These are phyloP conservation scores for Purshia tridentata DNA, from an alignment of 306 rosid genomes.

Conservation along the genomic window DNA sequence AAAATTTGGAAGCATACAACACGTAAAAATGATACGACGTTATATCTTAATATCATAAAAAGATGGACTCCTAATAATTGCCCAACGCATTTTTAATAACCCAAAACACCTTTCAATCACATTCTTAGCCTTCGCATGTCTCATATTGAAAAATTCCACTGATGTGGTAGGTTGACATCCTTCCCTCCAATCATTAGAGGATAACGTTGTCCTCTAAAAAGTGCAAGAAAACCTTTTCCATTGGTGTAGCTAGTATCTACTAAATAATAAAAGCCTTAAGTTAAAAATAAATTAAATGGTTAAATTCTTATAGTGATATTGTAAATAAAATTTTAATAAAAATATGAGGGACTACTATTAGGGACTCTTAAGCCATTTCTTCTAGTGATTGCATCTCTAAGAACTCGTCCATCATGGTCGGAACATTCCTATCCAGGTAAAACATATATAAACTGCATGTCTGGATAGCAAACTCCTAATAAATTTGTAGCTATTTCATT, in stretches of 20 bases:
- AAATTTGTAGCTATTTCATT: conserved; percentile 1
- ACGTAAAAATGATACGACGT: not conserved
- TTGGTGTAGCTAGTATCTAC: conserved; percentile 7
- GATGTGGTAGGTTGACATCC: not conserved
- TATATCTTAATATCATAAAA: not conserved
- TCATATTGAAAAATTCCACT: not conserved
- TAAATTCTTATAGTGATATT: too few relatives aligned
- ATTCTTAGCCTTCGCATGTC: not conserved
- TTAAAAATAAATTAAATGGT: not conserved
- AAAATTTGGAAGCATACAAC: not conserved
- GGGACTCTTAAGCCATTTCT: conserved; percentile 4
- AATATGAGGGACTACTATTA: too few relatives aligned
- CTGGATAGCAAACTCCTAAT: not conserved
- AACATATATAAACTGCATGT: conserved; percentile 13
- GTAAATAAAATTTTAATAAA: too few relatives aligned
- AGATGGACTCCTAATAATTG: not conserved
- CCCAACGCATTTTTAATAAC: not conserved
- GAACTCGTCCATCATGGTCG: not conserved
- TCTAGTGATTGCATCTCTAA: not conserved
- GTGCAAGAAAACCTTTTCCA: not conserved
- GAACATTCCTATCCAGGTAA: conserved; percentile 1
- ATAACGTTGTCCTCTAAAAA: not conserved
- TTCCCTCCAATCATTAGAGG: conserved; percentile 1
- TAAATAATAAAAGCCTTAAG: not conserved
- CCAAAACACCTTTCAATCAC: not conserved